Base-by-base conservation (phyloP, 805 yeast genomes). In the Teunomyces cretensis region DNA sequence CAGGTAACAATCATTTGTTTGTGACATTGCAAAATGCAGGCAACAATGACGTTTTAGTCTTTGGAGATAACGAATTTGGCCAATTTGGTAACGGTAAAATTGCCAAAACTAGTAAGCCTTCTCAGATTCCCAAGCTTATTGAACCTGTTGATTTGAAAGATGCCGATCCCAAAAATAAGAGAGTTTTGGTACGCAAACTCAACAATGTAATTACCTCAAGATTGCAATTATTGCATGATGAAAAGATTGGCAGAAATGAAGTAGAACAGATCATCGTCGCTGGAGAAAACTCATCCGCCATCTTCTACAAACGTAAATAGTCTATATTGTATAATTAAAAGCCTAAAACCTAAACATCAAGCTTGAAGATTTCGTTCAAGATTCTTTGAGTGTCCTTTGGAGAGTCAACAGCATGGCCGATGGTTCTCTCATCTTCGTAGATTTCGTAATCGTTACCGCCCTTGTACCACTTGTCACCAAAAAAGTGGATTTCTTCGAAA, bases 381-480 rank as follows among this genome's bases (percentile, higher is more conserved):
- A 88, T 86, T 58, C 71, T 80, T 56, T 82, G 82, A 56, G 99
- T 94, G 72, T 94, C 99, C 38, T 72, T 86, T 57, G 99, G 99
- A 58, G 79, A 73, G 59, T 79, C 78, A 56, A 94, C 98, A 49
- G 97, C 82, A 65, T 94, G 98, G 60, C 99, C 99, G 53, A 88
- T 84, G 53, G 97, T 91, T 82, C 99, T 88, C 44, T 75, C 69
- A 69, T 94, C 99, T 60, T 67, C 76, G 78, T 86, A 94, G 70
- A 94, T 94, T 80, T 94, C 99, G 74, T 85, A 94, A 76, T 94
- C 99, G 74, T 94, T 94, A 75, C 99, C 99, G 65, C 99, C 99
- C 74, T 83, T 70, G 78, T 86, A 86, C 55, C 96, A 80, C 80
- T 94, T 94, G 80, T 94, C 99, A 74, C 99, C 99, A 65, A 94